phyloP scores from a whole-genome alignment of 345 rosid species.

The Tarenaya hassleriana region DNA sequence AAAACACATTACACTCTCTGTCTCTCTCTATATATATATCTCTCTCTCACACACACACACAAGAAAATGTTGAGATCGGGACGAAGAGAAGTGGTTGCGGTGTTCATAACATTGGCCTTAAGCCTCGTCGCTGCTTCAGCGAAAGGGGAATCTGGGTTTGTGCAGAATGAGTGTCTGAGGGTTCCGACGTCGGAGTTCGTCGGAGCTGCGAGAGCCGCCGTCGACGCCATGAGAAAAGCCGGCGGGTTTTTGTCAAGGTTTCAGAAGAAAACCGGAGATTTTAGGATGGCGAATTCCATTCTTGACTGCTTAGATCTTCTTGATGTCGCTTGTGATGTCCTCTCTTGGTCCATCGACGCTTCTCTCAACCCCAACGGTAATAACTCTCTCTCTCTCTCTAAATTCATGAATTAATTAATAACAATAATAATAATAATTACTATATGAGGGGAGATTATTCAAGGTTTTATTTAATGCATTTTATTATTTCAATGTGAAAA shows the following conservation, averaged over 20 bases:
- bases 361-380: conserved; percentile 48
- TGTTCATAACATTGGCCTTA: too few species aligned
- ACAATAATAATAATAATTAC: too few species aligned
- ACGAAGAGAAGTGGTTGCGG: too few species aligned
- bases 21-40: too few species aligned
- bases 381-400: background rate
- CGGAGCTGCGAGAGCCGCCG: conserved; percentile 32
- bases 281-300: conserved; percentile 40
- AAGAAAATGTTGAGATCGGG: too few species aligned
- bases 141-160: conserved; percentile 11
- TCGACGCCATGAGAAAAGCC: conserved; percentile 33
- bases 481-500: too few species aligned
- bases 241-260: conserved; percentile 32
- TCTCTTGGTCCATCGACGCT: conserved; percentile 55
- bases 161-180: conserved; percentile 30
- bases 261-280: conserved; percentile 33
- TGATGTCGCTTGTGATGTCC: conserved; percentile 48
- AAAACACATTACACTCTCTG: too few species aligned
- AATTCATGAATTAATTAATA: too few species aligned
- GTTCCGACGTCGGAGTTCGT: conserved; percentile 41
- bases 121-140: conserved; percentile 3
- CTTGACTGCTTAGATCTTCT: conserved; percentile 66
- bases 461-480: too few species aligned
- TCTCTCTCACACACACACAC: too few species aligned
- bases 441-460: too few species aligned